Evolutionary conservation across 345 rosid genomes (phyloP).

Genomic region (Dipteronia dyeriana): DNA sequence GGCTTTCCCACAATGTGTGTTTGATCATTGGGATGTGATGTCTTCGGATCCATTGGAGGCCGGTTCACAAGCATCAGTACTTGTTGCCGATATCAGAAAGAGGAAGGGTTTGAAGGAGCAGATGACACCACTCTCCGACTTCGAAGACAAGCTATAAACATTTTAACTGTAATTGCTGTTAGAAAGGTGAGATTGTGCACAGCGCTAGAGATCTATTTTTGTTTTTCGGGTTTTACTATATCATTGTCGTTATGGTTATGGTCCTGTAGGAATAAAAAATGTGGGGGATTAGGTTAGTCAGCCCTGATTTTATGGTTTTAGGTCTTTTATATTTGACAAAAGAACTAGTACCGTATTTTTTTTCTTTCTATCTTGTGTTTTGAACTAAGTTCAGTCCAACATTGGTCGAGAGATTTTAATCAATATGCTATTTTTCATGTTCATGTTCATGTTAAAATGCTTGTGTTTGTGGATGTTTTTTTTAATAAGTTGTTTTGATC

Average conservation of each 20-base stretch:
- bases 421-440: background rate
- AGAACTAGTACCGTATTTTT: background rate
- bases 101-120: constrained; percentile 69
- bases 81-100: constrained; percentile 51
- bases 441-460: background rate
- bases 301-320: background rate
- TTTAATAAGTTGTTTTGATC: too few relatives aligned
- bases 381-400: background rate
- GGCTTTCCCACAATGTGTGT: constrained; percentile 84
- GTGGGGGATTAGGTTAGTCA: background rate
- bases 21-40: constrained; percentile 89
- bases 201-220: background rate
- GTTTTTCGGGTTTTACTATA: background rate
- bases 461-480: background rate
- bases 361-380: background rate
- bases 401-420: background rate
- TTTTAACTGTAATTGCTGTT: background rate
- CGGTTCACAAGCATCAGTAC: constrained; percentile 46
- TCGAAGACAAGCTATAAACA: constrained; percentile 54
- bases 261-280: background rate
- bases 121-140: constrained; percentile 63
- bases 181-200: background rate
- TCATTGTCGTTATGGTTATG: background rate
- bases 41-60: constrained; percentile 51
- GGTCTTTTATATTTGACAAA: background rate